Conservation (phyloP, 1,284 basidiomycete genomes). For the Prillingera fragicola region DNA sequence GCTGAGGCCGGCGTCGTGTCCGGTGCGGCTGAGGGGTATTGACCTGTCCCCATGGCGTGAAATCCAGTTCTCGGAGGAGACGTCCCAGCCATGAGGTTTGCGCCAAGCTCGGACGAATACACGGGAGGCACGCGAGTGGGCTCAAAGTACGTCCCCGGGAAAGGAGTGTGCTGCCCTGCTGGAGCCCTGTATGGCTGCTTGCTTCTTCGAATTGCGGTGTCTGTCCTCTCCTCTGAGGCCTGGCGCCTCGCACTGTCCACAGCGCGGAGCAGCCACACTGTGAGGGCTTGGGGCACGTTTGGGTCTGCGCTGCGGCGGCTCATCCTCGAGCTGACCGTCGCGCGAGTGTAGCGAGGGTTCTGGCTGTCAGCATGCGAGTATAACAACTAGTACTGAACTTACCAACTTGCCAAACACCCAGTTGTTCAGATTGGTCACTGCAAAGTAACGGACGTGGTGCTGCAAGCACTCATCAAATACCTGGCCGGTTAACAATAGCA, state of each 20-base stretch:
- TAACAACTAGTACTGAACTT: slow-evolving; percentile 9
- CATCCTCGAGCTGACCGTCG: slow-evolving; percentile 31
- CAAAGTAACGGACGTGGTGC: slow-evolving; percentile 41
- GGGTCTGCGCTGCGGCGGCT: slow-evolving; percentile 28
- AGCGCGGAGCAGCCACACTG: slow-evolving; percentile 37
- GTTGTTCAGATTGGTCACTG: slow-evolving; percentile 40
- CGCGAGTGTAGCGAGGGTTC: slow-evolving; percentile 33
- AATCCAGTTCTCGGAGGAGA: too few species aligned
- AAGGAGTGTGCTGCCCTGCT: too few species aligned
- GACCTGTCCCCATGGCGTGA: too few species aligned
- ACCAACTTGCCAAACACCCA: slow-evolving; percentile 48
- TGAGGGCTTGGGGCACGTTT: slow-evolving; percentile 41
- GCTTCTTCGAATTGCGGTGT: too few species aligned
- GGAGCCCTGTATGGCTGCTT: too few species aligned
- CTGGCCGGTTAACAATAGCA: slow-evolving; percentile 8
- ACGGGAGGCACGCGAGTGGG: not conserved
- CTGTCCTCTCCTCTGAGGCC: not conserved
- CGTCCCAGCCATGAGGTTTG: too few species aligned
- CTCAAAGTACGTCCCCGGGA: too few species aligned
- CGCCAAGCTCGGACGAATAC: not conserved
- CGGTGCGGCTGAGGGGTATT: too few species aligned
- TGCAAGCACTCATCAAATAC: slow-evolving; percentile 42
- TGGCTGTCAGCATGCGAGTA: slow-evolving; percentile 4
- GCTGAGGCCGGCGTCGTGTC: too few species aligned
- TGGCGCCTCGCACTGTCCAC: slow-evolving; percentile 34